phyloP scores from a whole-genome alignment of 192 early-diverging fungal species.

The Linnemannia exigua region DNA sequence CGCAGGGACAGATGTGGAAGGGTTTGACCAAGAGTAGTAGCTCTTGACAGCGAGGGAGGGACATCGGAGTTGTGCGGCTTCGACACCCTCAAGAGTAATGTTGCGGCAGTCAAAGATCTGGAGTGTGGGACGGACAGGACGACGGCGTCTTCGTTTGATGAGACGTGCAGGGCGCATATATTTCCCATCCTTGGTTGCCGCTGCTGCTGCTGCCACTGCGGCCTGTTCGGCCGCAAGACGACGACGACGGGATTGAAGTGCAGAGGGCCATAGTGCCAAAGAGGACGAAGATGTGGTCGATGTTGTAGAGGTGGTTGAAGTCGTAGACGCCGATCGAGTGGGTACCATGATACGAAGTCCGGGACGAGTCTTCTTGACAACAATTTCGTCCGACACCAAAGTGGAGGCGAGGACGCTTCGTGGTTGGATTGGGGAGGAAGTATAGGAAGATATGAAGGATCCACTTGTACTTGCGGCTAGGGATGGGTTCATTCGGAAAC shows the following conservation, averaged over 20 bases:
- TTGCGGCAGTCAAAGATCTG: slow-evolving; percentile 67
- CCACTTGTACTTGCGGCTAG: slow-evolving; percentile 1
- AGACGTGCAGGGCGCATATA: background rate
- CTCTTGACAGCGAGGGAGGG: slow-evolving; percentile 60
- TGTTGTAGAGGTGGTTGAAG: slow-evolving; percentile 4
- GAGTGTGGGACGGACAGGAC: slow-evolving; percentile 32
- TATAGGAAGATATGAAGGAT: slow-evolving; percentile 28
- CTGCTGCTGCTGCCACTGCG: background rate
- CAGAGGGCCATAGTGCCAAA: slow-evolving; percentile 24
- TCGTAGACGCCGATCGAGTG: slow-evolving; percentile 21
- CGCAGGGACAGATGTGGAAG: slow-evolving; percentile 17
- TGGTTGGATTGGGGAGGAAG: slow-evolving; percentile 50
- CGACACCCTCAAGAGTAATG: slow-evolving; percentile 62
- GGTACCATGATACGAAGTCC: slow-evolving; percentile 34
- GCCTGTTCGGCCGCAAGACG: background rate
- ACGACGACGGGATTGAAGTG: slow-evolving; percentile 13
- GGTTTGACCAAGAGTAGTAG: slow-evolving; percentile 62
- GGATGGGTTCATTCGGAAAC: slow-evolving; percentile 16
- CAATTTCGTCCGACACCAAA: slow-evolving; percentile 39
- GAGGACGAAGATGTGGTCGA: slow-evolving; percentile 32
- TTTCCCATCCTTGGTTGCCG: background rate
- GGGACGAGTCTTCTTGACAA: slow-evolving; percentile 47
- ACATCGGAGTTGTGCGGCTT: slow-evolving; percentile 49
- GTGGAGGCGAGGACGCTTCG: slow-evolving; percentile 46
- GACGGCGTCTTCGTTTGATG: background rate